Conservation (phyloP, 179 eudicot genomes). For the Silene vulgaris region DNA sequence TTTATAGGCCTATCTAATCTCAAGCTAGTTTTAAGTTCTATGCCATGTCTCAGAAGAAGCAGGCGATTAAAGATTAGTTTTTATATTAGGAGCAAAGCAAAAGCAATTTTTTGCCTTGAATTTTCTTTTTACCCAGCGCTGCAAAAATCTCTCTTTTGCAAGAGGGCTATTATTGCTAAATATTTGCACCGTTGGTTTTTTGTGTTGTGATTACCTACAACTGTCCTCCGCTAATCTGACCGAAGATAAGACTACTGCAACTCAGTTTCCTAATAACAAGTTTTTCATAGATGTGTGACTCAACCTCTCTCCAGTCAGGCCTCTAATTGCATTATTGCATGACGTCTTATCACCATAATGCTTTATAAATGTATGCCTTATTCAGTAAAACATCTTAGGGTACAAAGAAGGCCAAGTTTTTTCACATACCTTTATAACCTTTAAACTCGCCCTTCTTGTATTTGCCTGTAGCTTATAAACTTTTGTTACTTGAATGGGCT, state of each 20-base stretch:
- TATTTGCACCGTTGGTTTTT: neutral
- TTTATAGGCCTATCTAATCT: neutral
- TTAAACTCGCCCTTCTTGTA: neutral
- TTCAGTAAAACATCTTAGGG: neutral
- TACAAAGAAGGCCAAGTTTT: neutral
- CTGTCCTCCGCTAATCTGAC: no score
- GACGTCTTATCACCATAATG: neutral
- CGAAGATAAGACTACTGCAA: neutral
- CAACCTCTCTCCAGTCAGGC: neutral
- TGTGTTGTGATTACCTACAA: neutral
- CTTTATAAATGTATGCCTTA: neutral
- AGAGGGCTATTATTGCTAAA: neutral
- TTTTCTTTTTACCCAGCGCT: neutral
- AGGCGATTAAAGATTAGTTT: neutral
- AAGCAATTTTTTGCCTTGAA: neutral
- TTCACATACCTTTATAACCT: neutral
- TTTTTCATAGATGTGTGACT: neutral
- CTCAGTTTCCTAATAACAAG: neutral
- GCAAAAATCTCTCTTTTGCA: neutral
- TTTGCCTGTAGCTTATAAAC: neutral
- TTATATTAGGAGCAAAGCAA: neutral
- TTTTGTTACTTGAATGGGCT: neutral
- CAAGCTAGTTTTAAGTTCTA: neutral
- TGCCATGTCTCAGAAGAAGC: neutral
- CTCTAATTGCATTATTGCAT: neutral